Evolutionary conservation across 2,329 filamentous ascomycete species (phyloP).

Genomic region (Laburnicola sp.): DNA sequence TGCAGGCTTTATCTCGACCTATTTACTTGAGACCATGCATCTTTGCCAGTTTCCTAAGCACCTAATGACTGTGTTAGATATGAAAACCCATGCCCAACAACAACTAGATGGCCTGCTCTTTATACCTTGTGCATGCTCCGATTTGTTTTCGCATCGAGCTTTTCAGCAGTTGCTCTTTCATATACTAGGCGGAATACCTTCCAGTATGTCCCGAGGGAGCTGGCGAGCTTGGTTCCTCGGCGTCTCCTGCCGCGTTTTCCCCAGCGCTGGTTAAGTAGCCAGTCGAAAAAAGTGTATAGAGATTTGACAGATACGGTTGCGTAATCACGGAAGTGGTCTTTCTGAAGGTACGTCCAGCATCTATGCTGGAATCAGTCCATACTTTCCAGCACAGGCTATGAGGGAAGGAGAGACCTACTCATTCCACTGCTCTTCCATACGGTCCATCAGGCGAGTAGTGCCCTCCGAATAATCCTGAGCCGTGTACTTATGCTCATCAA

Average conservation of each 20-base stretch:
- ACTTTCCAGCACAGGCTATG: slow-evolving; percentile 9
- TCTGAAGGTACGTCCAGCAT: slow-evolving; percentile 16
- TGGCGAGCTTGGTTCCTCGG: slow-evolving; percentile 16
- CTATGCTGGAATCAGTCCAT: too few relatives aligned
- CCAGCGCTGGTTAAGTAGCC: slow-evolving; percentile 12
- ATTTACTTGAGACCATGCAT: too few relatives aligned
- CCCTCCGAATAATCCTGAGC: too few relatives aligned
- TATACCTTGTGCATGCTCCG: slow-evolving; percentile 17
- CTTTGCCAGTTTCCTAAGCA: too few relatives aligned
- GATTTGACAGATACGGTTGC: slow-evolving; percentile 13
- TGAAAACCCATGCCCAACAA: neutral
- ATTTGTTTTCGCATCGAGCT: slow-evolving; percentile 17
- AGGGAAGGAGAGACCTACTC: slow-evolving; percentile 17
- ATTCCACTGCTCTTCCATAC: slow-evolving; percentile 25
- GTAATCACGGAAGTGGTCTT: slow-evolving; percentile 11
- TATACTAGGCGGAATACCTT: too few relatives aligned
- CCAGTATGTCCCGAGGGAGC: slow-evolving; percentile 17
- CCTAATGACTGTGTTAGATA: too few relatives aligned
- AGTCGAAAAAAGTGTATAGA: slow-evolving; percentile 22
- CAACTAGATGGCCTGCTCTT: neutral
- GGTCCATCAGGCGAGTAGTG: slow-evolving; percentile 18
- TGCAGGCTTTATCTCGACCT: too few relatives aligned
- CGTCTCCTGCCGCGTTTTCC: slow-evolving; percentile 15
- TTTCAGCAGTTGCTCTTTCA: slow-evolving; percentile 17
- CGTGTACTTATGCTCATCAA: too few relatives aligned